A percentile compares a stretch with the other conserved stretches of the same genome.
Evolutionary conservation across 2,329 filamentous ascomycete species (phyloP).

Genomic region (Penicillium corylophilum): DNA sequence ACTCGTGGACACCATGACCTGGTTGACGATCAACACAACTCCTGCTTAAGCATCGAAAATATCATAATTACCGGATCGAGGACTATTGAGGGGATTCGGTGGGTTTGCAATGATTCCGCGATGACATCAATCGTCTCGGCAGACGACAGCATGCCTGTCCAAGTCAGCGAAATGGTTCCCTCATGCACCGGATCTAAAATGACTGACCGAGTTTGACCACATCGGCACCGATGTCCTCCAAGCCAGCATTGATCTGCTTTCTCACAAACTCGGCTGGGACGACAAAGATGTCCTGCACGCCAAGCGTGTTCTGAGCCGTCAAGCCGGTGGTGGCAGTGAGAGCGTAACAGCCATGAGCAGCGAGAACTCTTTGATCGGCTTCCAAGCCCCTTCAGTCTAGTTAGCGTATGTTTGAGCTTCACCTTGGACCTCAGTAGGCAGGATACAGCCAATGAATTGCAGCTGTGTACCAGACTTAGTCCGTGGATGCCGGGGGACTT

Average conservation of each 20-base stretch:
- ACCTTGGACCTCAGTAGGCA: not conserved
- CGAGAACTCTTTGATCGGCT: slow-evolving; percentile 92
- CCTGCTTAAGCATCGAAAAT: not conserved
- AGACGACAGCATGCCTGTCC: slow-evolving; percentile 76
- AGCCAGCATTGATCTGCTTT: slow-evolving; percentile 80
- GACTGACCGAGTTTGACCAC: slow-evolving; percentile 83
- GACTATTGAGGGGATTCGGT: slow-evolving; percentile 61
- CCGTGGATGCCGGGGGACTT: slow-evolving; percentile 40
- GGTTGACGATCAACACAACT: slow-evolving; percentile 15
- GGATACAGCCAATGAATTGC: not conserved
- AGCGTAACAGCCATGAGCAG: slow-evolving; percentile 88
- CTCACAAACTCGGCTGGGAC: slow-evolving; percentile 75
- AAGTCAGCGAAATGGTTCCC: slow-evolving; percentile 2
- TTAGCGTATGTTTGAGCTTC: slow-evolving; percentile 3
- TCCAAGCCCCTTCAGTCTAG: slow-evolving; percentile 72
- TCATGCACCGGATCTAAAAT: not conserved
- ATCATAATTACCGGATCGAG: slow-evolving; percentile 68
- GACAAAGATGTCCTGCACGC: slow-evolving; percentile 77
- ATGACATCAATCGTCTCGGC: slow-evolving; percentile 68
- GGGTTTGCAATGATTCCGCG: slow-evolving; percentile 60
- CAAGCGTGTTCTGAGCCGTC: slow-evolving; percentile 91
- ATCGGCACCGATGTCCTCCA: slow-evolving; percentile 82
- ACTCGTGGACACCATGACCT: slow-evolving; percentile 78
- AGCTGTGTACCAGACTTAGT: slow-evolving; percentile 1
- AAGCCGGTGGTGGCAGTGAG: slow-evolving; percentile 94